These are phyloP conservation scores for Thelonectria olida DNA, from an alignment of 2,329 filamentous ascomycete species.

Conservation along the genomic window DNA sequence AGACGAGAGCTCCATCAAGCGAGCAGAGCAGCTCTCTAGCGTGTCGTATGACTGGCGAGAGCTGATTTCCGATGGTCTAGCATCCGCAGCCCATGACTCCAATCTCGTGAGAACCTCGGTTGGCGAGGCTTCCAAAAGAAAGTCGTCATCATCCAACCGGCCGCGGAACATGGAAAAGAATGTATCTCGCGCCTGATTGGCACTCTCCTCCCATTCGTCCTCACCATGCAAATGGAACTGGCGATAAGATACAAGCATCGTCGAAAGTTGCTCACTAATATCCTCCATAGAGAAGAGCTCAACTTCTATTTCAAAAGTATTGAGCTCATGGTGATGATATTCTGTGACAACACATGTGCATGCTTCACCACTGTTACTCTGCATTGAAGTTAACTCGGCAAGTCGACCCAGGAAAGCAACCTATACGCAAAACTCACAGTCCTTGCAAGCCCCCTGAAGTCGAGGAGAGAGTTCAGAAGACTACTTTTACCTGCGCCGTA, in stretches of 20 bases:
- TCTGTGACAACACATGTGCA: constrained; percentile 60
- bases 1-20: constrained; percentile 50
- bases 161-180: constrained; percentile 50
- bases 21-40: constrained; percentile 44
- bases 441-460: constrained; percentile 50
- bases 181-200: constrained; percentile 47
- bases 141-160: constrained; percentile 26
- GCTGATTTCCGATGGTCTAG: constrained; percentile 11
- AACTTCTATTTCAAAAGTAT: constrained; percentile 46
- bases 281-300: constrained; percentile 45
- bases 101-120: constrained; percentile 32
- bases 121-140: constrained; percentile 29
- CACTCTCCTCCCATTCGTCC: constrained; percentile 37
- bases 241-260: constrained; percentile 49
- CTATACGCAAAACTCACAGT: constrained; percentile 46
- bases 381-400: not conserved
- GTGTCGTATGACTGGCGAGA: constrained; percentile 6
- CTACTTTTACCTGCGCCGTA: constrained; percentile 55
- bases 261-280: constrained; percentile 44
- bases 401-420: not conserved
- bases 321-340: constrained; percentile 49
- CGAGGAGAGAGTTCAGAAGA: constrained; percentile 58
- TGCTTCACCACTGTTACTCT: constrained; percentile 55
- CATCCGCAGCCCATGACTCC: constrained; percentile 32
- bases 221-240: constrained; percentile 42